Evolutionary conservation across 2,329 filamentous ascomycete genomes (phyloP).

Genomic region (Neonectria hederae): DNA sequence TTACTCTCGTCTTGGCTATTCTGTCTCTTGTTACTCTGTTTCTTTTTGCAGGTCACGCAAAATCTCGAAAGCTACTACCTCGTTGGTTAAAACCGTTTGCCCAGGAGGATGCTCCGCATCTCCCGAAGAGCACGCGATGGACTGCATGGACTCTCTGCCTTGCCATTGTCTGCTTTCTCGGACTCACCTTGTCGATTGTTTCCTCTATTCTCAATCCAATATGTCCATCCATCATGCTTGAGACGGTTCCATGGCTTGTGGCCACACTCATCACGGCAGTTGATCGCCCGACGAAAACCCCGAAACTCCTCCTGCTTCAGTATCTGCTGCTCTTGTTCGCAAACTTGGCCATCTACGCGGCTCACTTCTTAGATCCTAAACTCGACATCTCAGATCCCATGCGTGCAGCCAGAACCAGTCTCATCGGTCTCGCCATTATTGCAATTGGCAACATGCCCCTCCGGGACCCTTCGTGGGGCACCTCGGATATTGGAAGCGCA

Average conservation of each 20-base stretch:
- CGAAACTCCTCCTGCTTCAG: slow-evolving; percentile 52
- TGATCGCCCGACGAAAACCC: slow-evolving; percentile 53
- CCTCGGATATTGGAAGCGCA: slow-evolving; percentile 44
- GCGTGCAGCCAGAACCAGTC: slow-evolving; percentile 32
- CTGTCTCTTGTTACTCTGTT: slow-evolving; percentile 44
- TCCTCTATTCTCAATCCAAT: slow-evolving; percentile 44
- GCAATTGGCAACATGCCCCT: slow-evolving; percentile 51
- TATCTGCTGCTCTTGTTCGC: slow-evolving; percentile 49
- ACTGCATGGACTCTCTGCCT: slow-evolving; percentile 52
- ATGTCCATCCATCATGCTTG: slow-evolving; percentile 43
- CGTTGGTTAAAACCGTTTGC: slow-evolving; percentile 57
- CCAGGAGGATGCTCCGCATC: slow-evolving; percentile 45
- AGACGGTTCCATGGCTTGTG: slow-evolving; percentile 52
- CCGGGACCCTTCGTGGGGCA: slow-evolving; percentile 48
- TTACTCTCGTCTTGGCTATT: slow-evolving; percentile 35
- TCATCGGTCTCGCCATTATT: slow-evolving; percentile 41
- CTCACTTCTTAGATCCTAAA: slow-evolving; percentile 42
- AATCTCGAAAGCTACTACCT: slow-evolving; percentile 46
- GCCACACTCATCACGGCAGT: slow-evolving; percentile 49
- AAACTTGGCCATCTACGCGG: slow-evolving; percentile 43
- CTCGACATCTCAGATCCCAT: slow-evolving; percentile 34
- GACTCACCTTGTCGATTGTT: slow-evolving; percentile 47
- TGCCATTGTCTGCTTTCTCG: slow-evolving; percentile 44
- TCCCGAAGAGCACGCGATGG: slow-evolving; percentile 46
- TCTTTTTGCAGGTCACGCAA: slow-evolving; percentile 42